Evolutionary conservation across 768 basidiomycete species (phyloP).

Genomic region (Rhodosporidiobolus odoratus): DNA sequence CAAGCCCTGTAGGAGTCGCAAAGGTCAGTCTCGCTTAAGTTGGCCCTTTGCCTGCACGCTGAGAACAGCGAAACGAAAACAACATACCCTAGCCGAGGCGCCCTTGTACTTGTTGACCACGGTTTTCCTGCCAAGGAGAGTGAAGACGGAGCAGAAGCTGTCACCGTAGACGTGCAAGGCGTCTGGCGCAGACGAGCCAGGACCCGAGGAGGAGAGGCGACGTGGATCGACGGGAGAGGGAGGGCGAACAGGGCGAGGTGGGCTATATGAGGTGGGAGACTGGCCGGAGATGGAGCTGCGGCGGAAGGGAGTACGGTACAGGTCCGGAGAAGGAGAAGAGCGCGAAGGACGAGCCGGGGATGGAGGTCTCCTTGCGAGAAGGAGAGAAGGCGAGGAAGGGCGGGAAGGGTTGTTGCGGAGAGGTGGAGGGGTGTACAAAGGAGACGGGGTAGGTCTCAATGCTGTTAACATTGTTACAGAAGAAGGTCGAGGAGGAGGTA

Average conservation of each 20-base stretch:
- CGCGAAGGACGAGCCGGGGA: background rate
- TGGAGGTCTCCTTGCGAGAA: background rate
- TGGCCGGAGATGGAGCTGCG: background rate
- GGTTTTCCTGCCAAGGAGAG: background rate
- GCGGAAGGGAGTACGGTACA: constrained; percentile 1
- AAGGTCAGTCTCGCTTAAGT: too few relatives aligned
- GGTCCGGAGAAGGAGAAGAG: background rate
- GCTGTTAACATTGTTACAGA: too few relatives aligned
- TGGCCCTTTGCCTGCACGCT: too few relatives aligned
- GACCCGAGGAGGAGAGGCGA: background rate
- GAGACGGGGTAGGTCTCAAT: background rate
- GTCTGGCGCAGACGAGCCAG: background rate
- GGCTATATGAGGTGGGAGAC: background rate
- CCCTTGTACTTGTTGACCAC: constrained; percentile 10
- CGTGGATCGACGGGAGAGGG: background rate
- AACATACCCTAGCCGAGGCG: constrained; percentile 6
- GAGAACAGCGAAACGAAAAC: background rate
- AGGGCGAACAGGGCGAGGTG: background rate
- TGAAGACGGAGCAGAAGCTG: constrained; percentile 11
- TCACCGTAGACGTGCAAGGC: constrained; percentile 17
- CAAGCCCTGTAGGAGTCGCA: constrained; percentile 7
- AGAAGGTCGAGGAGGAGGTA: background rate
- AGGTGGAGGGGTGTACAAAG: background rate
- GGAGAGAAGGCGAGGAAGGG: background rate
- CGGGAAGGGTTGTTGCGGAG: background rate